Evolutionary conservation across 2,329 filamentous ascomycete genomes (phyloP), one percentile per base, ranked within the genome.

Genomic region (Diaporthe citri): DNA sequence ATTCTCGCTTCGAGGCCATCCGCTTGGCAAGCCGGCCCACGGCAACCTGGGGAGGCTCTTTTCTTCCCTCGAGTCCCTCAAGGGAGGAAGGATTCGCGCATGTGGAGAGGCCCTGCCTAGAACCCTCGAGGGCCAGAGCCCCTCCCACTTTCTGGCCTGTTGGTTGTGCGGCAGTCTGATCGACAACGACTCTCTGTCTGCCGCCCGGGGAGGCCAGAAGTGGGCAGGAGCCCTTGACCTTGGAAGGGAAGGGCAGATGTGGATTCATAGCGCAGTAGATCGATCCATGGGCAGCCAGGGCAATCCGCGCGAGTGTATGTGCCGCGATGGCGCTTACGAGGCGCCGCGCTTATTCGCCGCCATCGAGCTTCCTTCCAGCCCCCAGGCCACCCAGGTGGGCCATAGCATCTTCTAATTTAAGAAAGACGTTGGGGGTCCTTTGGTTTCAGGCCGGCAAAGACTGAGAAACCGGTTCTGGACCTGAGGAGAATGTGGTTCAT

Each of bases 281-380:
- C 41, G 60, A 69, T 69, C 71, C 71, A 64, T 64, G 39, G 43
- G 56, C 70, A 43, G 55, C 41, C 8, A 64, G 57, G 31, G 36
- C 71, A 62, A 72, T 64, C 57, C 31, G 71, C 31, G 71, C 51
- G 46, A 22, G 22, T 64, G 71, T 55, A 36, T 43, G 71, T 72
- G 71, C 57, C 71, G 57, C 71, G 57, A 51, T 55, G 71, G 71
- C 57, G 57, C 46, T 46, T 72, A 39, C 25, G 36, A 72, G 48
- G 57, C 36, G 48, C 34, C 70, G 56, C 60, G 59, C 57, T 72
- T 72, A 72, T 64, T 72, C 57, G 71, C 57, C 71, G 71, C 71
- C 57, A 64, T 64, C 57, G 57, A 72, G 5, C 8, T 55, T 72
- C 70, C 70, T 72, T 64, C 70, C 48, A 62, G 70, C 70, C 70